These are phyloP conservation scores for Russula sp. DNA, from an alignment of 768 basidiomycete species.

Conservation along the genomic window DNA sequence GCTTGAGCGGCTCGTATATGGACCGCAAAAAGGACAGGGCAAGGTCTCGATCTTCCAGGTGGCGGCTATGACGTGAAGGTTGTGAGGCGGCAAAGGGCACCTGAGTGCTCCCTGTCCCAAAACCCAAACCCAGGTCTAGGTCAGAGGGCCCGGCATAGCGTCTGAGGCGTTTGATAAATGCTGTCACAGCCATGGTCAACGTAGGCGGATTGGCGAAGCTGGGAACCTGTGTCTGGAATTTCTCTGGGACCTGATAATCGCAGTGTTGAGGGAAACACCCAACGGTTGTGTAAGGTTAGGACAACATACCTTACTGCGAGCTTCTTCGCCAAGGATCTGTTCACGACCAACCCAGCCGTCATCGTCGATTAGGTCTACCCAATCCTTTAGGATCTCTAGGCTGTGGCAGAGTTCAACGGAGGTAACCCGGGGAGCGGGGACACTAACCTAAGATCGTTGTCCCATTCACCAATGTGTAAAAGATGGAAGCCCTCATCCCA, in stretches of 20 bases:
- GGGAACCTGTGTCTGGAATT: slow-evolving; percentile 93
- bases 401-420: slow-evolving; percentile 33
- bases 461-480: slow-evolving; percentile 87
- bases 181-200: slow-evolving; percentile 86
- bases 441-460: slow-evolving; percentile 72
- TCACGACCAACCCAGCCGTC: slow-evolving; percentile 96
- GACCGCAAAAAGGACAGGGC: slow-evolving; percentile 65
- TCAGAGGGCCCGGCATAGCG: slow-evolving; percentile 43
- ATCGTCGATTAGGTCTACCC: slow-evolving; percentile 87
- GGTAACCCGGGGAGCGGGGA: background rate
- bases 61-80: slow-evolving; percentile 29
- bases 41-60: slow-evolving; percentile 53
- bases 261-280: background rate
- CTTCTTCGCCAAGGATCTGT: slow-evolving; percentile 95
- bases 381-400: slow-evolving; percentile 82
- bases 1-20: slow-evolving; percentile 77
- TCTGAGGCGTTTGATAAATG: slow-evolving; percentile 75
- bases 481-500: slow-evolving; percentile 99
- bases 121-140: slow-evolving; percentile 61
- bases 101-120: slow-evolving; percentile 48
- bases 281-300: background rate
- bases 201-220: slow-evolving; percentile 95
- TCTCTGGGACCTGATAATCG: slow-evolving; percentile 60
- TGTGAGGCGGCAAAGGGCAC: slow-evolving; percentile 37
- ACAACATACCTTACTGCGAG: slow-evolving; percentile 72